Conservation (phyloP, 1,284 basidiomycete genomes). For the Thecaphora frezii region DNA sequence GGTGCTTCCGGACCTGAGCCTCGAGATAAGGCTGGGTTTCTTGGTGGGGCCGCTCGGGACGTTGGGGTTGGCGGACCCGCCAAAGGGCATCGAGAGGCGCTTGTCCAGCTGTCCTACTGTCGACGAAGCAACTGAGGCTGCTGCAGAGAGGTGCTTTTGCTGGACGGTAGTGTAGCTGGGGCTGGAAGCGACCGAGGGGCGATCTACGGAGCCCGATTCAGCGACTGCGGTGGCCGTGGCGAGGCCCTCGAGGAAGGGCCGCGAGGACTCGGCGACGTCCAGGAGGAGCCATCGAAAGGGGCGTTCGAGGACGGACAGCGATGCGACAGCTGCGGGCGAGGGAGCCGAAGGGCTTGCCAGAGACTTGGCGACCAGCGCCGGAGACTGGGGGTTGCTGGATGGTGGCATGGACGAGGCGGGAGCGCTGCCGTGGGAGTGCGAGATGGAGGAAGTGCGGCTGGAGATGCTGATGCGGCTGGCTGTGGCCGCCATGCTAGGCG, state of each 20-base stretch:
- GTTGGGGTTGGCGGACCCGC: constrained; percentile 12
- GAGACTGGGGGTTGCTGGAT: not conserved
- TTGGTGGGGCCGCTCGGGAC: constrained; percentile 2
- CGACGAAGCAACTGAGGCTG: constrained; percentile 9
- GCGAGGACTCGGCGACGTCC: constrained; percentile 16
- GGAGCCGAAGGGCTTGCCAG: not conserved
- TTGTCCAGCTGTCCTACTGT: constrained; percentile 22
- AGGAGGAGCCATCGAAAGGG: constrained; percentile 18
- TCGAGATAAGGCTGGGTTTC: constrained; percentile 24
- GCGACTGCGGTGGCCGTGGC: constrained; percentile 8
- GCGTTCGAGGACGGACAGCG: not conserved
- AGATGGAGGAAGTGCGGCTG: not conserved
- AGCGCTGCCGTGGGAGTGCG: not conserved
- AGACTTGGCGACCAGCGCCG: not conserved
- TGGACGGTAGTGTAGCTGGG: constrained; percentile 3
- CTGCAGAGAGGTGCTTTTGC: constrained; percentile 7
- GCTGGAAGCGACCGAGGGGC: constrained; percentile 1
- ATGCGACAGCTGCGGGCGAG: not conserved
- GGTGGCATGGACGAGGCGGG: too few relatives aligned
- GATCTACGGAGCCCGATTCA: constrained; percentile 12
- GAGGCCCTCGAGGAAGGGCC: constrained; percentile 15
- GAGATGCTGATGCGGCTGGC: not conserved
- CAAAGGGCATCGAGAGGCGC: constrained; percentile 1
- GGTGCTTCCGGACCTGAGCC: constrained; percentile 11
- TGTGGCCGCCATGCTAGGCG: not conserved